Percentiles rank a stretch among this genome's conserved stretches.
Conservation (phyloP, 176 grass and related monocot genomes). For the Cenchrus purpureus region DNA sequence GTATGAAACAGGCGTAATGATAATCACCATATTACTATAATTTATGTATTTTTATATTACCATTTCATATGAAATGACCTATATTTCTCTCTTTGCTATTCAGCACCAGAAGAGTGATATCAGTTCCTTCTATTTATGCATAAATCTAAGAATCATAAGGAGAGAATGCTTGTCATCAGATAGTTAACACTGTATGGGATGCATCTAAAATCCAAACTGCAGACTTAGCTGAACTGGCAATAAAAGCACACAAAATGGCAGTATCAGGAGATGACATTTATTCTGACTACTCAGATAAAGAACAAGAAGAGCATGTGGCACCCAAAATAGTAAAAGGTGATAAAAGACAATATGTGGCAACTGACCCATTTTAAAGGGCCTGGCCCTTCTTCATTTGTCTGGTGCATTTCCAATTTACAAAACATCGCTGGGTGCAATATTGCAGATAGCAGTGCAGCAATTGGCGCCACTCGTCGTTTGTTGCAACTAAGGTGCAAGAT, state of each 20-base stretch:
- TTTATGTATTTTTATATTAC: neutral
- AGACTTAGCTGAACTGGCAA: conserved; percentile 30
- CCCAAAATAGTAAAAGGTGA: conserved; percentile 18
- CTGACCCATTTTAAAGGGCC: conserved; percentile 97
- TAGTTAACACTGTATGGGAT: neutral
- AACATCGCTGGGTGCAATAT: conserved; percentile 80
- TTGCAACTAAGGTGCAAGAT: conserved; percentile 90
- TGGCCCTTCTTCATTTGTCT: conserved; percentile 55
- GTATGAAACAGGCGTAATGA: neutral
- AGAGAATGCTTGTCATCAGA: neutral
- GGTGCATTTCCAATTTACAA: conserved; percentile 74
- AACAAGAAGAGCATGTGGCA: conserved; percentile 16
- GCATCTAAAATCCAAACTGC: conserved; percentile 4
- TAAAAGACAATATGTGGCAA: conserved; percentile 30
- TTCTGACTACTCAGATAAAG: neutral
- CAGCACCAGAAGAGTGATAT: neutral
- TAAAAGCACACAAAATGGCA: neutral
- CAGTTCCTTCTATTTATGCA: neutral
- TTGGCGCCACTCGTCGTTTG: conserved; percentile 87
- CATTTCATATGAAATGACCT: neutral
- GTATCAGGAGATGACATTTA: conserved; percentile 36
- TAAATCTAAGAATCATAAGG: conserved; percentile 22
- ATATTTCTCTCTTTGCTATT: conserved; percentile 8
- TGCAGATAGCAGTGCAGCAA: conserved; percentile 86
- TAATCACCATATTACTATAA: conserved; percentile 16